A percentile compares a stretch with the other conserved stretches of the same genome.
Evolutionary conservation across 1,284 basidiomycete genomes (phyloP).

Genomic region (Microbotryum violaceum): DNA sequence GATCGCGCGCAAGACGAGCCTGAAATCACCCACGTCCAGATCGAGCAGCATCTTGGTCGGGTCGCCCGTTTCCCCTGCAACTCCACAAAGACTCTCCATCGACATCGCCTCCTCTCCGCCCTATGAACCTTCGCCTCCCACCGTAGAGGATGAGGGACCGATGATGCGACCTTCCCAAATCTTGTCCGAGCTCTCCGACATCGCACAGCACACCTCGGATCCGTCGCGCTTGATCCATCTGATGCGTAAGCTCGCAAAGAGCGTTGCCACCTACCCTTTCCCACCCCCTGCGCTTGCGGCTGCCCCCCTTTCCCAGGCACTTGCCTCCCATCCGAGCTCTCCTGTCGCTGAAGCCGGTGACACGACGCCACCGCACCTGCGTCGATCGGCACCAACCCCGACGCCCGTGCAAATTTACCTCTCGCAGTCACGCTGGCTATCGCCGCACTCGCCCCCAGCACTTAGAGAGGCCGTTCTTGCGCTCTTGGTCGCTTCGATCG

Average conservation of each 20-base stretch:
- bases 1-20: background rate
- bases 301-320: slow-evolving; percentile 20
- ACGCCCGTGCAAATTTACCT: slow-evolving; percentile 30
- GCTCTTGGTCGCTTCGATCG: slow-evolving; percentile 25
- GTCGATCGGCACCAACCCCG: slow-evolving; percentile 5
- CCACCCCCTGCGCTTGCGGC: slow-evolving; percentile 28
- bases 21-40: background rate
- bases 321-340: slow-evolving; percentile 13
- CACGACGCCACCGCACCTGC: background rate
- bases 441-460: slow-evolving; percentile 2
- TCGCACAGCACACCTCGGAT: background rate
- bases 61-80: slow-evolving; percentile 3
- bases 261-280: slow-evolving; percentile 27
- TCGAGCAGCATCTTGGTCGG: slow-evolving; percentile 10
- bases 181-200: slow-evolving; percentile 18
- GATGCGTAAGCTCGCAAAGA: slow-evolving; percentile 17
- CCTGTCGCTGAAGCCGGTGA: background rate
- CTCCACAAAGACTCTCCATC: background rate
- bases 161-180: slow-evolving; percentile 26
- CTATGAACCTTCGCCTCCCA: background rate
- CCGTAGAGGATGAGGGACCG: slow-evolving; percentile 4
- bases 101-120: background rate
- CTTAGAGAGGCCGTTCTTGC: slow-evolving; percentile 22
- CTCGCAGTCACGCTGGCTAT: slow-evolving; percentile 25
- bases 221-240: slow-evolving; percentile 10